These are phyloP conservation scores for Parsonsia alboflavescens DNA, from an alignment of 257 asterid species.

Conservation along the genomic window DNA sequence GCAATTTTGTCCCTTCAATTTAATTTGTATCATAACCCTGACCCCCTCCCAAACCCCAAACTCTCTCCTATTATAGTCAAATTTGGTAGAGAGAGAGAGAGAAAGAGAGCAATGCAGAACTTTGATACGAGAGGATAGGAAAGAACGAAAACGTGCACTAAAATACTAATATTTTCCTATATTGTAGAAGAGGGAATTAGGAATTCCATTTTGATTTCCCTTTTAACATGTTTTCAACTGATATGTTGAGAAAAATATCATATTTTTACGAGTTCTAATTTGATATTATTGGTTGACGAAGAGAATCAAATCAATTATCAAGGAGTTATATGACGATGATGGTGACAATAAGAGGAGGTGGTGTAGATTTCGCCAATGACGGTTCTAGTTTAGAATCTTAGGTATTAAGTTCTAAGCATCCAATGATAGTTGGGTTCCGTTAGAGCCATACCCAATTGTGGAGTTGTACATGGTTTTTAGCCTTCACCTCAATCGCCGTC, in stretches of 20 bases:
- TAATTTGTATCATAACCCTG: too few species aligned
- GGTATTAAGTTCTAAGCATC: constrained; percentile 77
- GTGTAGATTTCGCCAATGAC: constrained; percentile 15
- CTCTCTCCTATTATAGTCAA: too few species aligned
- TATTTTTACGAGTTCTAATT: neutral
- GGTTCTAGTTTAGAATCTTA: constrained; percentile 20
- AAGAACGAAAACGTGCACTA: neutral
- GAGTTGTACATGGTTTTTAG: constrained; percentile 80
- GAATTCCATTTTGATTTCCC: neutral
- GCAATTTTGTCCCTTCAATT: too few species aligned
- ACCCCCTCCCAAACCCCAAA: too few species aligned
- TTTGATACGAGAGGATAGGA: neutral
- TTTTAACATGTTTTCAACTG: neutral
- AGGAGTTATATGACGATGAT: neutral
- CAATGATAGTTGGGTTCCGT: constrained; percentile 64
- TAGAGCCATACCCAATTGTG: constrained; percentile 67
- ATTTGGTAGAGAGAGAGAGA: too few species aligned
- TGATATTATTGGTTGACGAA: neutral
- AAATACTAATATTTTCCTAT: neutral
- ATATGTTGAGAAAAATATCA: neutral
- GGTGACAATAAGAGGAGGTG: neutral
- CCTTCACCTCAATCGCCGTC: constrained; percentile 51
- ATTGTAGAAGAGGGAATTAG: neutral
- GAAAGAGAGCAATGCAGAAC: neutral
- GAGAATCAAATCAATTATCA: neutral